A percentile compares a stretch with the other conserved stretches of the same genome.
Conservation (phyloP, 1,139 yeast species). For the Schwanniomyces etchellsii region DNA sequence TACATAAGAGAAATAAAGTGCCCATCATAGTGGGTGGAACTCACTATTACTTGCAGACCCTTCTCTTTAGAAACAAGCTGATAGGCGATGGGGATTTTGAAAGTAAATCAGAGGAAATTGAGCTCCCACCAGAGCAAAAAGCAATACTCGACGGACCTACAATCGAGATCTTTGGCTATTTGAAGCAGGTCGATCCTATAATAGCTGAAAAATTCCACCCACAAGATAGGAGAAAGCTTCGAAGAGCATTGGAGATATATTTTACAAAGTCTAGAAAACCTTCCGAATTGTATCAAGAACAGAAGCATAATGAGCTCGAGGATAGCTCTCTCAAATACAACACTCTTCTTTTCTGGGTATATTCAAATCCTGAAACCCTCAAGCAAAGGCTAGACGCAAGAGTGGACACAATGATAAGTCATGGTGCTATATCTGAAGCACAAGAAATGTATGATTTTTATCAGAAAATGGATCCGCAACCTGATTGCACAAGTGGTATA, state of each 20-base stretch:
- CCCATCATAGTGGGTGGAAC: conserved; percentile 97
- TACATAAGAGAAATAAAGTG: conserved; percentile 64
- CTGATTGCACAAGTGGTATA: conserved; percentile 66
- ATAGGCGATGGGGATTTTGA: conserved; percentile 23
- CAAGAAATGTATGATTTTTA: conserved; percentile 48
- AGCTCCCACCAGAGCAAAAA: conserved; percentile 1
- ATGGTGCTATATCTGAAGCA: conserved; percentile 69
- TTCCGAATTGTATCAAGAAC: conserved; percentile 64
- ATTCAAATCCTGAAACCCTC: conserved; percentile 57
- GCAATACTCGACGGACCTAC: conserved; percentile 56
- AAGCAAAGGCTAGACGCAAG: conserved; percentile 64
- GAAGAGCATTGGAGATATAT: conserved; percentile 77
- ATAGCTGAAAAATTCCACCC: conserved; percentile 87
- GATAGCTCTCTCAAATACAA: conserved; percentile 53
- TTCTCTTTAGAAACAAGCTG: conserved; percentile 67
- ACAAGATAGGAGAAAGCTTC: conserved; percentile 71
- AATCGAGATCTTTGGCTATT: conserved; percentile 39
- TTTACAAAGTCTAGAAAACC: conserved; percentile 63
- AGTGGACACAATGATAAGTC: conserved; percentile 75
- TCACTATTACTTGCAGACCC: conserved; percentile 80
- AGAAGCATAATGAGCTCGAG: conserved; percentile 39
- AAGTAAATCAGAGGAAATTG: conserved; percentile 2
- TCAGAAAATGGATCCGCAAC: conserved; percentile 20
- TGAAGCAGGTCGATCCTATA: conserved; percentile 58
- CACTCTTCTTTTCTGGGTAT: conserved; percentile 80